Evolutionary conservation across 2,329 filamentous ascomycete species (phyloP).

Genomic region (Sphaerostilbella broomeana): DNA sequence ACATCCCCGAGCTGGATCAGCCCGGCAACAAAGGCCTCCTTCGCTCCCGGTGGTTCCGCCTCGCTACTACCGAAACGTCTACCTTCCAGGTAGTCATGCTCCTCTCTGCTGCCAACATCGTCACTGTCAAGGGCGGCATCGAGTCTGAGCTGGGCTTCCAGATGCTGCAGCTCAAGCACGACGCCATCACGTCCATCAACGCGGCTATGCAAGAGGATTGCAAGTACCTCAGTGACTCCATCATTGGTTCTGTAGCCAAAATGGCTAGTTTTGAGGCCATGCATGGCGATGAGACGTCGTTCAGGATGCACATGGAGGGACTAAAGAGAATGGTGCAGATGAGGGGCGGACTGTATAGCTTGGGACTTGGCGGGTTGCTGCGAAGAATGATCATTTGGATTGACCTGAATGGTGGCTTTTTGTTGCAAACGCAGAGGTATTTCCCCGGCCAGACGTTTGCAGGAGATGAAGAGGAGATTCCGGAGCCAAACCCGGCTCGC

Average conservation of each 20-base stretch:
- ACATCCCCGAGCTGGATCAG: conserved; percentile 25
- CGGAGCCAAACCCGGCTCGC: conserved; percentile 28
- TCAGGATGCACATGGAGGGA: conserved; percentile 41
- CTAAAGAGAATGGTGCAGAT: conserved; percentile 36
- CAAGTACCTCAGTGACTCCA: conserved; percentile 30
- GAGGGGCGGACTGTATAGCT: conserved; percentile 35
- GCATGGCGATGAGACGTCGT: conserved; percentile 36
- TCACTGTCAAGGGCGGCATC: conserved; percentile 13
- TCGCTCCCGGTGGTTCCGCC: conserved; percentile 23
- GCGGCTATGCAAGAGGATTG: conserved; percentile 25
- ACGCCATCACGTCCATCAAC: conserved; percentile 39
- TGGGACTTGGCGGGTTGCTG: conserved; percentile 40
- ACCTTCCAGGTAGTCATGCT: conserved; percentile 24
- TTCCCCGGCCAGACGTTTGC: conserved; percentile 26
- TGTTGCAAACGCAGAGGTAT: conserved; percentile 27
- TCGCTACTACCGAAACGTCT: conserved; percentile 19
- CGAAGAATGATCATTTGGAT: conserved; percentile 43
- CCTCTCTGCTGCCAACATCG: conserved; percentile 23
- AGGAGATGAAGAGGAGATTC: conserved; percentile 14
- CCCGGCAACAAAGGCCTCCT: conserved; percentile 21
- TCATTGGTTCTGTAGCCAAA: conserved; percentile 42
- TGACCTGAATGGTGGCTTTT: conserved; percentile 35
- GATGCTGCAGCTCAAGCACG: conserved; percentile 36
- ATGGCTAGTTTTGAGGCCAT: conserved; percentile 49
- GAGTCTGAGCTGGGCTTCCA: conserved; percentile 16